A percentile compares a stretch with the other conserved stretches of the same genome.
Conservation (phyloP, 345 rosid genomes). For the Eucalyptus viminalis region DNA sequence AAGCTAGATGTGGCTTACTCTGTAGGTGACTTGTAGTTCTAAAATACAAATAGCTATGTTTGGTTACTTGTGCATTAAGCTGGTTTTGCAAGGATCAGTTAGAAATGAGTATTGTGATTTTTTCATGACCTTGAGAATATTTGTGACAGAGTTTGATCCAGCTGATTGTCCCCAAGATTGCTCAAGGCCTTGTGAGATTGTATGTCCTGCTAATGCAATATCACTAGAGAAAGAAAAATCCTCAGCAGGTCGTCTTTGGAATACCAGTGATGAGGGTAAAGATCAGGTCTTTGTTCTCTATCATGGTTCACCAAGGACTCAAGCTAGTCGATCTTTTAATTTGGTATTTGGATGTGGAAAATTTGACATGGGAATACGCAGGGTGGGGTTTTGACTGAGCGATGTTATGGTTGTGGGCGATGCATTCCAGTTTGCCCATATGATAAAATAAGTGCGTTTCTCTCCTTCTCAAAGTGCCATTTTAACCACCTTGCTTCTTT, state of each 20-base stretch:
- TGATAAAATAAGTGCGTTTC: conserved; percentile 38
- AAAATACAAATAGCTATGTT: neutral
- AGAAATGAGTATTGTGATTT: neutral
- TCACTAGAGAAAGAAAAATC: conserved; percentile 3
- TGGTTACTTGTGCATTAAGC: neutral
- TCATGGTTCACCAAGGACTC: neutral
- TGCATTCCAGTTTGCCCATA: conserved; percentile 55
- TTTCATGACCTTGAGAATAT: neutral
- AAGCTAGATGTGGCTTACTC: neutral
- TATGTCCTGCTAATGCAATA: conserved; percentile 60
- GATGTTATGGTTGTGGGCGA: conserved; percentile 56
- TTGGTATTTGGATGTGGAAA: neutral
- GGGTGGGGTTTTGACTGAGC: conserved; percentile 46
- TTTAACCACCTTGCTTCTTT: neutral
- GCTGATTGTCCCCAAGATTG: conserved; percentile 50
- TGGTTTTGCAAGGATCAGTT: neutral
- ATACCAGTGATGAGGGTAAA: neutral
- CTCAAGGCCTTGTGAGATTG: conserved; percentile 38
- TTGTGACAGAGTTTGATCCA: conserved; percentile 38
- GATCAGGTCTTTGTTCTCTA: conserved; percentile 4
- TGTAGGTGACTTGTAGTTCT: neutral
- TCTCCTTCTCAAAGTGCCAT: neutral
- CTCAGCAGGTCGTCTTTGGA: neutral
- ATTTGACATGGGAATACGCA: neutral
- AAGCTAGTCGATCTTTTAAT: neutral